Evolutionary conservation across 108 stramenopile species (phyloP).

Genomic region (Nannochloropsis salina): DNA sequence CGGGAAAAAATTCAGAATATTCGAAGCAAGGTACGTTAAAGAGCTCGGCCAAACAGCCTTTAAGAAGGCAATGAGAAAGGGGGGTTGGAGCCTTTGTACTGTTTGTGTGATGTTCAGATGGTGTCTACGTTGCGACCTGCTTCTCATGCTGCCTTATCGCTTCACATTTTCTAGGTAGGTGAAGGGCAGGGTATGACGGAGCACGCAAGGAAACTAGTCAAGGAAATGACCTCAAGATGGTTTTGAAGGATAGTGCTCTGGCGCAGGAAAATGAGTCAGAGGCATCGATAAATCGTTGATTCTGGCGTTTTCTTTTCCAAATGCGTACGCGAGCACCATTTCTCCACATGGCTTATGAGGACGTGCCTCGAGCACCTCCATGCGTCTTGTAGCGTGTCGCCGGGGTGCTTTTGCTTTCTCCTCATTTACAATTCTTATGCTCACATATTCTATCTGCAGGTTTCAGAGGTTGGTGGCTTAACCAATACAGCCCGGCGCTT

Average conservation of each 20-base stretch:
- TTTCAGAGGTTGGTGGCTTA: constrained; percentile 4
- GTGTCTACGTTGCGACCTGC: too few relatives aligned
- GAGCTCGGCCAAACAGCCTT: neutral
- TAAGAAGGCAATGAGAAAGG: neutral
- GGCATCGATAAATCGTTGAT: too few relatives aligned
- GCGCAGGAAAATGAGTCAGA: too few relatives aligned
- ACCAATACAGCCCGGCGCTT: constrained; percentile 23
- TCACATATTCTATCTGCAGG: neutral
- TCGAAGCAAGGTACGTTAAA: constrained; percentile 17
- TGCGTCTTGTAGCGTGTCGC: too few relatives aligned
- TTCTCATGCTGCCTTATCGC: too few relatives aligned
- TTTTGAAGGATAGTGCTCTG: neutral
- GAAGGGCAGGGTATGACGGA: neutral
- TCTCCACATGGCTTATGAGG: too few relatives aligned
- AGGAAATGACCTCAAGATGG: neutral
- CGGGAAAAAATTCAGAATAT: constrained; percentile 8
- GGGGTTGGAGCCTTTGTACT: neutral
- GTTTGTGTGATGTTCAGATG: too few relatives aligned
- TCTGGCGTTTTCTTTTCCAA: too few relatives aligned
- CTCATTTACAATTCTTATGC: neutral
- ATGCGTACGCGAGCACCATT: too few relatives aligned
- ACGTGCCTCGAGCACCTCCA: too few relatives aligned
- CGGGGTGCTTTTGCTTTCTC: neutral
- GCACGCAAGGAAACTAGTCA: neutral
- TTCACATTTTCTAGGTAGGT: neutral